Percentiles rank a stretch among this genome's conserved stretches.
phyloP scores from a whole-genome alignment of 352 stramenopile genomes.

The Pythium pectinolyticum region DNA sequence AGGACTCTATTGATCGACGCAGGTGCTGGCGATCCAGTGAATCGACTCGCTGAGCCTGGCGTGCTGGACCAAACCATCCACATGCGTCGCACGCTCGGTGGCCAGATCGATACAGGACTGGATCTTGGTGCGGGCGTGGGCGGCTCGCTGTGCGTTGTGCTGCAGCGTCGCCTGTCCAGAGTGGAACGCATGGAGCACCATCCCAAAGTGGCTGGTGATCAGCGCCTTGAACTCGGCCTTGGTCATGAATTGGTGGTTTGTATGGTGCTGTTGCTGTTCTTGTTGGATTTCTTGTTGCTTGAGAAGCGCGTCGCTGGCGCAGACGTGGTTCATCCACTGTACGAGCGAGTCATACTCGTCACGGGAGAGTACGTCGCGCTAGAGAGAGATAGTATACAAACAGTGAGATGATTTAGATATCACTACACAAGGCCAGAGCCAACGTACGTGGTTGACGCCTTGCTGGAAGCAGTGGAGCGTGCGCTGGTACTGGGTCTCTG shows the following conservation, averaged over 20 bases:
- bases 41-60: constrained; percentile 3
- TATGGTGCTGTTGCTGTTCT: neutral
- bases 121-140: neutral
- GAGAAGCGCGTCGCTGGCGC: neutral
- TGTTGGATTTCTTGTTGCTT: neutral
- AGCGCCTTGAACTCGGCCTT: constrained; percentile 15
- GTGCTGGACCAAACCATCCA: neutral
- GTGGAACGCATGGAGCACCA: neutral
- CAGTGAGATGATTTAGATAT: neutral
- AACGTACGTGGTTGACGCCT: constrained; percentile 6
- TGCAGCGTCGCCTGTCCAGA: neutral
- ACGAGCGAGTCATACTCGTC: constrained; percentile 18
- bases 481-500: constrained; percentile 10
- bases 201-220: constrained; percentile 7
- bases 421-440: neutral
- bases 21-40: constrained; percentile 18
- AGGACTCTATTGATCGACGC: neutral
- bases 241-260: neutral
- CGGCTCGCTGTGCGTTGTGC: neutral
- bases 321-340: constrained; percentile 24
- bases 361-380: constrained; percentile 1
- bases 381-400: neutral
- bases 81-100: neutral
- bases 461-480: constrained; percentile 16
- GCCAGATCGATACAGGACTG: constrained; percentile 17